Evolutionary conservation across 2,329 filamentous ascomycete species (phyloP), one percentile per base, ranked within the genome.

Genomic region (Beauveria varroae): DNA sequence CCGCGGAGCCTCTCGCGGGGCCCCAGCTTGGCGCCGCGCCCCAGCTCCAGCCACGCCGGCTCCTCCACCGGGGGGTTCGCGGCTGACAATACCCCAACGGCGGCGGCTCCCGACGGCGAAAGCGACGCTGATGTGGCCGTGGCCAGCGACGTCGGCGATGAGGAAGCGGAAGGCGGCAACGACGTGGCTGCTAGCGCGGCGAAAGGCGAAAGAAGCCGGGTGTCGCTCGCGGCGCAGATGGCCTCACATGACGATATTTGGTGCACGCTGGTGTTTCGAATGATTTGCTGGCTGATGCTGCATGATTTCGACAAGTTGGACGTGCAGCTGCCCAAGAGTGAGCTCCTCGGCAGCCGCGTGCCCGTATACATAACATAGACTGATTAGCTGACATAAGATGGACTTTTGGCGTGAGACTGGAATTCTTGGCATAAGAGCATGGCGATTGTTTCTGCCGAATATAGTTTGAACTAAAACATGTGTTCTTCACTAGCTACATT

Each of bases 241-340:
- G 69, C 68, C 14, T 68, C 68, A n/a, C 69, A 73, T 49, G 73
- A 76, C 49, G 74, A 77, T 8, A 76, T 83, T n/a, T 84, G 81
- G 81, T 81, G 79, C 65, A 79, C 78, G 8, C 70, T 85, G 20
- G 74, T 84, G 4, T 81, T 84, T 64, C 72, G 81, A 28, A 85
- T 84, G 82, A 73, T 84, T 26, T 84, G 81, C 67, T 84, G 81
- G 83, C 69, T 84, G 57, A 74, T 81, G 70, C 69, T 85, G 63
- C 81, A 85, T 65, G 80, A 85, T 65, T 84, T 85, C 57, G 74
- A 82, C 68, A 81, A 79, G 67, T 74, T 77, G 62, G 82, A 85
- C 60, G 73, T 79, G 10, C 80, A 83, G 68, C 68, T 81, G 3
- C 72, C 78, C 50, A 81, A 82, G 69, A 81, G 79, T 63, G 81